phyloP scores from a whole-genome alignment of 257 asterid species.

The Prunella vulgaris region DNA sequence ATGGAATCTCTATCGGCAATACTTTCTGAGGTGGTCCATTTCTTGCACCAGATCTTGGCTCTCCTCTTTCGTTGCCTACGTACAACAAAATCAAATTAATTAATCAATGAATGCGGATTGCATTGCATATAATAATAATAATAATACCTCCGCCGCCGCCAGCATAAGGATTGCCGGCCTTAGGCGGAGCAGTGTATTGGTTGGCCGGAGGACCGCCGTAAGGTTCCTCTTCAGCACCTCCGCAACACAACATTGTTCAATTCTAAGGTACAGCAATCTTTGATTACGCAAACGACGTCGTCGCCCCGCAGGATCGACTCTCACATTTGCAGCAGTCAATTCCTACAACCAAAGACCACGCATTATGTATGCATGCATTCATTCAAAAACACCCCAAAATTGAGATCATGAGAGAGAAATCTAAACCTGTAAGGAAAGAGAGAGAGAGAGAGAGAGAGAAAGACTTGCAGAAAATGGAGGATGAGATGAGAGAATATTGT shows the following conservation, averaged over 20 bases:
- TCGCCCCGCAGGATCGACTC: constrained; percentile 6
- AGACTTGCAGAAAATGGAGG: constrained; percentile 25
- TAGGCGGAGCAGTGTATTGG: constrained; percentile 69
- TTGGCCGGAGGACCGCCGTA: constrained; percentile 59
- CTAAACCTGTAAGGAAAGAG: constrained; percentile 24
- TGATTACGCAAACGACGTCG: constrained; percentile 16
- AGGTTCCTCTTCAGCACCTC: constrained; percentile 86
- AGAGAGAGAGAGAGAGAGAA: not conserved
- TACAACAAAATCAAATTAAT: too few relatives aligned
- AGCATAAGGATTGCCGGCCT: constrained; percentile 55
- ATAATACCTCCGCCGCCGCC: constrained; percentile 52
- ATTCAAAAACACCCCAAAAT: not conserved
- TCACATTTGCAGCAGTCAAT: constrained; percentile 18
- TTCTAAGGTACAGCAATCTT: constrained; percentile 20
- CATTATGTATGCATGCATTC: too few relatives aligned
- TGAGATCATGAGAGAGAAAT: not conserved
- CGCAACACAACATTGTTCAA: constrained; percentile 74
- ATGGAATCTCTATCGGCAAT: constrained; percentile 78
- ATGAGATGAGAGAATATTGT: constrained; percentile 14
- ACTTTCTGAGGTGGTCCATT: constrained; percentile 75
- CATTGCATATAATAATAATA: too few relatives aligned
- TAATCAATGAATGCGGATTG: too few relatives aligned
- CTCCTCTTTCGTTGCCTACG: constrained; percentile 79
- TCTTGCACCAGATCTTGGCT: constrained; percentile 67
- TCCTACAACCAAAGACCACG: too few relatives aligned